A percentile compares a stretch with the other conserved stretches of the same genome.
Conservation (phyloP, 441 rosid genomes). For the Eruca vesicaria region DNA sequence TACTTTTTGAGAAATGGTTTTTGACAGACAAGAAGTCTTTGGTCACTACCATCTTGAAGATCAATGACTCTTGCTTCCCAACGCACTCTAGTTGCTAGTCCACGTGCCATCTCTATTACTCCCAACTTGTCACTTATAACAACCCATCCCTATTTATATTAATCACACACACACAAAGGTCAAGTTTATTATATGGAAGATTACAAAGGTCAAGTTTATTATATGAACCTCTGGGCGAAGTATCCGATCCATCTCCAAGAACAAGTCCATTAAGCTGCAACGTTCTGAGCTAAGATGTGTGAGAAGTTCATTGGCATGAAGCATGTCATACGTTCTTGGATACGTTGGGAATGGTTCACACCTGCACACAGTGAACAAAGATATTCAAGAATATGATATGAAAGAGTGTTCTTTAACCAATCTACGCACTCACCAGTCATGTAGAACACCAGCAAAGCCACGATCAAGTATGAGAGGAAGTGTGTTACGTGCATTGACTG, state of each 20-base stretch:
- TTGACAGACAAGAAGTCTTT: slow-evolving; percentile 94
- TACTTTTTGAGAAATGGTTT: slow-evolving; percentile 83
- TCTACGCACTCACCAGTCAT: slow-evolving; percentile 70
- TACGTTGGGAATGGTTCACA: slow-evolving; percentile 99
- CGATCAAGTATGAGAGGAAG: slow-evolving; percentile 87
- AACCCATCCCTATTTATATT: slow-evolving; percentile 77
- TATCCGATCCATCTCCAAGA: slow-evolving; percentile 94
- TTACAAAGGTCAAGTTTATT: too few relatives aligned
- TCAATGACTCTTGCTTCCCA: slow-evolving; percentile 99
- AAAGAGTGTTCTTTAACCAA: background rate
- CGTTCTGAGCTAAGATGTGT: slow-evolving; percentile 62
- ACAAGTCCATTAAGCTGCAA: slow-evolving; percentile 73
- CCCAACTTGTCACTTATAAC: slow-evolving; percentile 73
- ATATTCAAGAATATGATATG: background rate
- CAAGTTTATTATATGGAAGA: background rate
- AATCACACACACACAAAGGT: slow-evolving; percentile 8
- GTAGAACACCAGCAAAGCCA: slow-evolving; percentile 89
- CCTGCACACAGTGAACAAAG: slow-evolving; percentile 45
- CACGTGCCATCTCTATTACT: slow-evolving; percentile 78
- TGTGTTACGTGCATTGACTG: slow-evolving; percentile 68
- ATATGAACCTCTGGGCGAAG: slow-evolving; percentile 86
- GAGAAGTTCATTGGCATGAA: slow-evolving; percentile 89
- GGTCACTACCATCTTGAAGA: slow-evolving; percentile 93
- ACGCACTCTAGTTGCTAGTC: slow-evolving; percentile 67
- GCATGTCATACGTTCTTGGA: slow-evolving; percentile 95